phyloP scores from a whole-genome alignment of 164 flowering plant genomes.

The Warburgia ugandensis region DNA sequence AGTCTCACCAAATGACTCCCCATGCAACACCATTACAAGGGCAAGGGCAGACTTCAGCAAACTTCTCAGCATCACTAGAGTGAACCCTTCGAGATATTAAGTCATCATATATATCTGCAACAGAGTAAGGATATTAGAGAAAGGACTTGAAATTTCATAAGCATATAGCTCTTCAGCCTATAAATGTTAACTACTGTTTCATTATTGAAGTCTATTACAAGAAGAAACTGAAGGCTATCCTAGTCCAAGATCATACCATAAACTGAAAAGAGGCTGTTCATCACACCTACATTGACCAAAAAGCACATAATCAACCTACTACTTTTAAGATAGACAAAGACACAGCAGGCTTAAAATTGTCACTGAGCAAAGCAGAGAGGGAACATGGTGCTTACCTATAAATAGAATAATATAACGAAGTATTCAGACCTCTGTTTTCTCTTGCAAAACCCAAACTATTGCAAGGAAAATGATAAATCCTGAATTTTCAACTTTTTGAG shows the following conservation, averaged over 20 bases:
- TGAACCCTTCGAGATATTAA: slow-evolving; percentile 78
- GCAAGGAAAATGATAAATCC: slow-evolving; percentile 86
- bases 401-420: slow-evolving; percentile 87
- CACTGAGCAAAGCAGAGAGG: not conserved
- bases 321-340: not conserved
- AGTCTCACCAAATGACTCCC: slow-evolving; percentile 78
- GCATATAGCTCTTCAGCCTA: not conserved
- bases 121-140: not conserved
- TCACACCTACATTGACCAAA: slow-evolving; percentile 52
- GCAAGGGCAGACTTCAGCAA: slow-evolving; percentile 85
- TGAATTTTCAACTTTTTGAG: slow-evolving; percentile 20
- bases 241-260: slow-evolving; percentile 42
- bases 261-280: slow-evolving; percentile 90
- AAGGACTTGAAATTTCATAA: not conserved
- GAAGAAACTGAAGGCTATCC: not conserved
- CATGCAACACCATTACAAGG: slow-evolving; percentile 80
- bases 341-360: not conserved
- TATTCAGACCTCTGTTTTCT: slow-evolving; percentile 50
- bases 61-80: slow-evolving; percentile 91
- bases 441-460: slow-evolving; percentile 79
- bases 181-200: not conserved
- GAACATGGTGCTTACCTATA: slow-evolving; percentile 57
- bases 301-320: not conserved
- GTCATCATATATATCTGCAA: slow-evolving; percentile 87
- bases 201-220: not conserved